A percentile compares a stretch with the other conserved stretches of the same genome.
Evolutionary conservation across 2,329 filamentous ascomycete genomes (phyloP).

Genomic region (Aspergillus piperis): DNA sequence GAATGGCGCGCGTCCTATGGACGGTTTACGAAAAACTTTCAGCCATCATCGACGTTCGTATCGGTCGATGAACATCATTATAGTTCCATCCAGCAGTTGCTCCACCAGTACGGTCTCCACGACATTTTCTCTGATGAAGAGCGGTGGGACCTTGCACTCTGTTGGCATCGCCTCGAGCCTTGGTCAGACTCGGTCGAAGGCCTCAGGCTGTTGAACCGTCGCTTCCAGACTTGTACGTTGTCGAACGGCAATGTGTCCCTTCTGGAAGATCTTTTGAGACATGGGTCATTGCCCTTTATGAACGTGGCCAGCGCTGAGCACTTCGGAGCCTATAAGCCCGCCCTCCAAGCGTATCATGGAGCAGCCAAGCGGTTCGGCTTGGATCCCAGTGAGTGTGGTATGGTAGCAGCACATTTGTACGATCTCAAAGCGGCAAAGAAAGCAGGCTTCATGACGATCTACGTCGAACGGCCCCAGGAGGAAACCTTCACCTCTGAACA

Average conservation of each 20-base stretch:
- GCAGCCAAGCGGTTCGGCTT: constrained; percentile 62
- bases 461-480: constrained; percentile 69
- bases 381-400: constrained; percentile 63
- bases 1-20: constrained; percentile 69
- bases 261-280: constrained; percentile 63
- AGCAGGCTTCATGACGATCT: constrained; percentile 69
- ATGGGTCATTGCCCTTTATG: constrained; percentile 63
- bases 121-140: constrained; percentile 65
- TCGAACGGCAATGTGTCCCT: constrained; percentile 73
- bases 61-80: constrained; percentile 73
- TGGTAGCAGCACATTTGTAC: constrained; percentile 74
- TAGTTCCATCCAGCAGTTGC: constrained; percentile 61
- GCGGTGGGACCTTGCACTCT: constrained; percentile 59
- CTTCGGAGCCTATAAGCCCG: constrained; percentile 75
- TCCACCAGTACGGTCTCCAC: constrained; percentile 57
- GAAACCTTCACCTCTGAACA: constrained; percentile 62
- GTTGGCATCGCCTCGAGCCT: constrained; percentile 72
- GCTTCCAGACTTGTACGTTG: constrained; percentile 64
- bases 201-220: constrained; percentile 57
- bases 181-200: constrained; percentile 66
- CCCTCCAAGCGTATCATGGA: constrained; percentile 67
- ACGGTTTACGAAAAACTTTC: constrained; percentile 56
- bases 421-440: constrained; percentile 68
- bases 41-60: constrained; percentile 56
- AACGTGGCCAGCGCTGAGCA: constrained; percentile 67